Conservation (phyloP, 257 asterid species). For the Solanum piurae region DNA sequence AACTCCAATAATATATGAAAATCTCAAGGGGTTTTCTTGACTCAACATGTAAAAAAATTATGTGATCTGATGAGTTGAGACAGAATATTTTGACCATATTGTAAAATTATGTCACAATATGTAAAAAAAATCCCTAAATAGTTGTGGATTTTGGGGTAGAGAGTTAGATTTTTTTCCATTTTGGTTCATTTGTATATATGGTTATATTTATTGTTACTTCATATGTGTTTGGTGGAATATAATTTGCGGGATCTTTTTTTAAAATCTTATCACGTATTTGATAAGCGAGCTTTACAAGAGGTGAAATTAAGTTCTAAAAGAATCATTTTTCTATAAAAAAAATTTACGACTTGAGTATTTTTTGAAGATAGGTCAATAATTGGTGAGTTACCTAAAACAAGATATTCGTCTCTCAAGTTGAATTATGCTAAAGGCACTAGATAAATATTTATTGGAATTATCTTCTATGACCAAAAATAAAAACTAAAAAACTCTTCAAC, state of each 20-base stretch:
- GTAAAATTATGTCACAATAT: background rate
- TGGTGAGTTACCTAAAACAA: background rate
- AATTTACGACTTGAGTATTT: background rate
- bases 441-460: background rate
- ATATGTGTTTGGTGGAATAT: background rate
- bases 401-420: background rate
- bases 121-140: background rate
- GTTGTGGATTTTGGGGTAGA: background rate
- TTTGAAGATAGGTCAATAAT: background rate
- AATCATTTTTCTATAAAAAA: background rate
- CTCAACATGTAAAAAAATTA: background rate
- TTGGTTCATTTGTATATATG: background rate
- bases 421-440: background rate
- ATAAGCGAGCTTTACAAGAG: background rate
- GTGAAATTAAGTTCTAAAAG: background rate
- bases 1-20: background rate
- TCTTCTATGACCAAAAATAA: background rate
- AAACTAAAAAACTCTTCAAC: background rate
- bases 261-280: background rate
- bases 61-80: background rate
- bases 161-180: background rate
- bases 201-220: background rate
- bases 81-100: background rate
- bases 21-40: background rate
- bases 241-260: background rate